Evolutionary conservation across 2,329 filamentous ascomycete genomes (phyloP).

Genomic region (Aspergillus costaricaensis): DNA sequence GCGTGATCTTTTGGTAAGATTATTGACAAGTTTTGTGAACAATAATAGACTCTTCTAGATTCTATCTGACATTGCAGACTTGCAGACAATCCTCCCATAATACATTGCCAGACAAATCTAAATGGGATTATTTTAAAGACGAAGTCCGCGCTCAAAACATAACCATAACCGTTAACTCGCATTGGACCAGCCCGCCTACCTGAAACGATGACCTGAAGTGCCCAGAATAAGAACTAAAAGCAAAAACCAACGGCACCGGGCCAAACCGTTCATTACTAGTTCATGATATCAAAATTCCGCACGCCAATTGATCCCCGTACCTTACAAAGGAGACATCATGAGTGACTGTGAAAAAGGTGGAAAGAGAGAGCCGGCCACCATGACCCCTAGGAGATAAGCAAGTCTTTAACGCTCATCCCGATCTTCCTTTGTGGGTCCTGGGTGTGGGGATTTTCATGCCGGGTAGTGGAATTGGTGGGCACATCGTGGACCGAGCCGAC

Average conservation of each 20-base stretch:
- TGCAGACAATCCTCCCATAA: too few species aligned
- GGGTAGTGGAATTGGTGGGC: constrained; percentile 13
- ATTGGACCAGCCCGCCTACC: not conserved
- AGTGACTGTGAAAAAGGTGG: not conserved
- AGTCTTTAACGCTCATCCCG: constrained; percentile 58
- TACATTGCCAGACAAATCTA: too few species aligned
- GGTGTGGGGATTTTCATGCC: constrained; percentile 4
- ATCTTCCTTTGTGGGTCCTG: constrained; percentile 38
- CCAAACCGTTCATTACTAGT: not conserved
- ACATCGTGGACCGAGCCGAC: constrained; percentile 34
- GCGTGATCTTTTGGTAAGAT: too few species aligned
- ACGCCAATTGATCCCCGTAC: not conserved
- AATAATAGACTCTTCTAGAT: too few species aligned
- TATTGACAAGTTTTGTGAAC: too few species aligned
- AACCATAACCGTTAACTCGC: not conserved
- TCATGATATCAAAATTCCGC: not conserved
- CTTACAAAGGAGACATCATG: constrained; percentile 8
- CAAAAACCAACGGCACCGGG: not conserved
- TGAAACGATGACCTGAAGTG: not conserved
- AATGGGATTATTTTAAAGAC: not conserved
- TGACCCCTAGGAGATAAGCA: constrained; percentile 50
- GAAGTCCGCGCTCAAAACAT: not conserved
- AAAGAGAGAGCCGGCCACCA: constrained; percentile 6
- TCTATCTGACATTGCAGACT: too few species aligned
- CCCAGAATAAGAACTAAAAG: not conserved